phyloP scores from a whole-genome alignment of 352 stramenopile genomes.

The Pythium aquatile region DNA sequence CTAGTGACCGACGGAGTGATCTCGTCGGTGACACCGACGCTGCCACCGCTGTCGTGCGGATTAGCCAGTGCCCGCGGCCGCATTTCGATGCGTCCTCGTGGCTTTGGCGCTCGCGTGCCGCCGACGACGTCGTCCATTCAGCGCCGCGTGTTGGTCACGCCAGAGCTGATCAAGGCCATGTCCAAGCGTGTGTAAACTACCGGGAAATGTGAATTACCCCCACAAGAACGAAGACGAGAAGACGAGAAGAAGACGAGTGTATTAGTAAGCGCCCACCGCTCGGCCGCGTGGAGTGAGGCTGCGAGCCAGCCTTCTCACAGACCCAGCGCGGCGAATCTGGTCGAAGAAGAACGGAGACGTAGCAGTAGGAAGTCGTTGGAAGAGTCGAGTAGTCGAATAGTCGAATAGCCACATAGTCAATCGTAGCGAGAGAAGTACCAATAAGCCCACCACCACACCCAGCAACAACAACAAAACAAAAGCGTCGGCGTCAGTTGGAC shows the following conservation, averaged over 20 bases:
- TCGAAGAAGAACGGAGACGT: constrained; percentile 4
- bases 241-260: constrained; percentile 12
- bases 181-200: constrained; percentile 29
- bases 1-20: background rate
- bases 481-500: constrained; percentile 8
- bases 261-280: constrained; percentile 12
- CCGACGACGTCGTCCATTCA: constrained; percentile 3
- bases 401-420: constrained; percentile 11
- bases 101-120: constrained; percentile 1
- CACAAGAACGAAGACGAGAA: constrained; percentile 1
- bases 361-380: constrained; percentile 10
- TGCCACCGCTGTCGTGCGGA: constrained; percentile 23
- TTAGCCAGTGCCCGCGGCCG: constrained; percentile 12
- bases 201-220: background rate
- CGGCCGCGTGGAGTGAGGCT: background rate
- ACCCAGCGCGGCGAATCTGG: constrained; percentile 21
- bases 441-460: constrained; percentile 2
- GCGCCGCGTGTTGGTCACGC: constrained; percentile 19
- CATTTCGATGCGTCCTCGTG: background rate
- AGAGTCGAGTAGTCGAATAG: constrained; percentile 16
- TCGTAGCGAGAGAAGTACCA: constrained; percentile 2
- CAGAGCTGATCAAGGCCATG: constrained; percentile 25
- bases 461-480: constrained; percentile 12
- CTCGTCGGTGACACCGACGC: constrained; percentile 2
- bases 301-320: constrained; percentile 1